Base-by-base conservation (phyloP, 495 filamentous ascomycete species). In the Penicillium malachiteum region DNA sequence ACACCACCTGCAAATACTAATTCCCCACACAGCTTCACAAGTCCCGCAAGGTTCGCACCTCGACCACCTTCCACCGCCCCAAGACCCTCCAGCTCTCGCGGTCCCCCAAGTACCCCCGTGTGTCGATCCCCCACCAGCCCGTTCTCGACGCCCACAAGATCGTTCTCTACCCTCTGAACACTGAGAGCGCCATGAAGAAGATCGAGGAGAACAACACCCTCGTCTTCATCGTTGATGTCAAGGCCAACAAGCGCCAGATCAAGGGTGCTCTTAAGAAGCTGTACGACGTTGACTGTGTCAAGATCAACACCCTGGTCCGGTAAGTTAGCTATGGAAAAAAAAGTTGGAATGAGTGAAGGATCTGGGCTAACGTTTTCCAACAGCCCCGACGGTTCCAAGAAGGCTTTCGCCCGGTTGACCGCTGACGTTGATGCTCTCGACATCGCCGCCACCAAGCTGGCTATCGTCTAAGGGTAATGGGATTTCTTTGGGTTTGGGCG, bases 161-260 rank as follows among this genome's bases (percentile, higher is more conserved):
- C 70, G 86, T 95, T 71, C 80, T 91, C 64, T 84, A 89, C 82
- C 80, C 80, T 54, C 82, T 98, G 58, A 99, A 99, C 84, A 97
- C 94, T 50, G 94, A 98, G 86, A 90, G 87, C 63, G 95, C 94
- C 69, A 96, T 99, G 91, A 99, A 99, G 91, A 97, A 96, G 88
- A 96, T 97, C 62, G 95, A 97, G 86, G 94, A 97, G 88, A 90
- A 97, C 85, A 96, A 99, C 85, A 96, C 94, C 65, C 83, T 97
- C 18, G 95, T 97, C 64, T 97, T 99, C 82, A 96, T 97, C 70
- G 92, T 96, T 68, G 90, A 99, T 64, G 84, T 91, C 73, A 96
- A 97, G 89, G 84, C 91, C 68, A 99, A 99, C 83, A 99, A 99
- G 90, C 87, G 92, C 70, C 94, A 99, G 86, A 99, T 99, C 80